phyloP scores from a whole-genome alignment of 257 asterid genomes.

The Leptodermis oblonga region DNA sequence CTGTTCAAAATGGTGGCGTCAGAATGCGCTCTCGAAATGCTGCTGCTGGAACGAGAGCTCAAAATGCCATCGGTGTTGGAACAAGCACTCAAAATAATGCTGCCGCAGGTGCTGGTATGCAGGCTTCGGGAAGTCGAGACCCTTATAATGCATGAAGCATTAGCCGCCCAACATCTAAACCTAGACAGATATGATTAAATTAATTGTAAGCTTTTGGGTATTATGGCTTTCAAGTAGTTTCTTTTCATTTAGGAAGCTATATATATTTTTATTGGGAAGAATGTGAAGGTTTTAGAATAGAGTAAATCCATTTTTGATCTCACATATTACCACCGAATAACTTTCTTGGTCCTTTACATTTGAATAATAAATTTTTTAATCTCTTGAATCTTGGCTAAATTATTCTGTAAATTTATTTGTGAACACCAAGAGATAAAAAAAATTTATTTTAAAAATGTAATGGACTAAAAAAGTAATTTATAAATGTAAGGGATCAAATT shows the following conservation, averaged over 20 bases:
- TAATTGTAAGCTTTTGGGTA: neutral
- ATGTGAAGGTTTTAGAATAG: too few species aligned
- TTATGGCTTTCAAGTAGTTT: neutral
- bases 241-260: neutral
- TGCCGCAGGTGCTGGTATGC: slow-evolving; percentile 11
- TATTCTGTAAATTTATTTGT: too few species aligned
- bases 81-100: neutral
- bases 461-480: too few species aligned
- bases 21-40: slow-evolving; percentile 5
- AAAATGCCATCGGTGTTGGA: neutral
- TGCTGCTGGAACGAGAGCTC: neutral
- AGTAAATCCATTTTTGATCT: too few species aligned
- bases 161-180: neutral
- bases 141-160: slow-evolving; percentile 19
- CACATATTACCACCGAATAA: too few species aligned
- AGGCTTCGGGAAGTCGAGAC: slow-evolving; percentile 24
- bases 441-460: too few species aligned
- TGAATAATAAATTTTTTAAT: too few species aligned
- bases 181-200: too few species aligned
- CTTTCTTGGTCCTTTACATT: too few species aligned
- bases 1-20: slow-evolving; percentile 28
- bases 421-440: too few species aligned
- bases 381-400: too few species aligned
- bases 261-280: neutral
- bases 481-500: too few species aligned